Percentiles rank a stretch among this genome's conserved stretches.
These are phyloP conservation scores for Pyrenochaeta sp. DNA, from an alignment of 2,329 filamentous ascomycete species.

Conservation along the genomic window DNA sequence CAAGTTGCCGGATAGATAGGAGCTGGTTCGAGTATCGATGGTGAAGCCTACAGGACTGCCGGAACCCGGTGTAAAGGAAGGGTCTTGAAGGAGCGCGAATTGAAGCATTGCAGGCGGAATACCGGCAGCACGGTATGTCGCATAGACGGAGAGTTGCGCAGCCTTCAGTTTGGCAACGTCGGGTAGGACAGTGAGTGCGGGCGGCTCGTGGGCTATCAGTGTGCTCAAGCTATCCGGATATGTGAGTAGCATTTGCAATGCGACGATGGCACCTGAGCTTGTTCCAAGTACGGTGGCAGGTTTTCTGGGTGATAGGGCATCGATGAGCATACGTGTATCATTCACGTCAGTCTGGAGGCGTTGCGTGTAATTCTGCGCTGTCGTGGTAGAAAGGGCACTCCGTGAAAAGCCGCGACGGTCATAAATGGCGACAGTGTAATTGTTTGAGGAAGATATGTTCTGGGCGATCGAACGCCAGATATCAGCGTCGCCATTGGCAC, in stretches of 20 bases:
- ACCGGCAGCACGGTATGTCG: slow-evolving; percentile 18
- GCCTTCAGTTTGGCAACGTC: slow-evolving; percentile 2
- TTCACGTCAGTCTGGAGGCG: slow-evolving; percentile 41
- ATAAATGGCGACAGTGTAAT: slow-evolving; percentile 40
- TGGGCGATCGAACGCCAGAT: slow-evolving; percentile 31
- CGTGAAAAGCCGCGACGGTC: slow-evolving; percentile 39
- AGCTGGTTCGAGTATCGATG: not conserved
- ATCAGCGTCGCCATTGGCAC: slow-evolving; percentile 37
- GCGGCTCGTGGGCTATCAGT: slow-evolving; percentile 24
- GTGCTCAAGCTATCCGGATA: slow-evolving; percentile 11
- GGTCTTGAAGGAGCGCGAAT: not conserved
- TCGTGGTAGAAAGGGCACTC: slow-evolving; percentile 18
- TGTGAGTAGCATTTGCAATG: slow-evolving; percentile 10
- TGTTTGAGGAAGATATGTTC: slow-evolving; percentile 15
- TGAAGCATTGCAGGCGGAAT: slow-evolving; percentile 13
- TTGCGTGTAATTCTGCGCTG: slow-evolving; percentile 33
- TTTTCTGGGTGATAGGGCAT: slow-evolving; percentile 8
- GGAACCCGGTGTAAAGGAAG: not conserved
- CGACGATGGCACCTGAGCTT: slow-evolving; percentile 26
- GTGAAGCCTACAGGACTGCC: not conserved
- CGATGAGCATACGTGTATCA: slow-evolving; percentile 34
- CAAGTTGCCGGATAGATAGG: slow-evolving; percentile 8
- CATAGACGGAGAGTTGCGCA: slow-evolving; percentile 8
- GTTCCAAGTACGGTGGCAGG: slow-evolving; percentile 21
- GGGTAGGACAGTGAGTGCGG: slow-evolving; percentile 13